Base-by-base conservation (phyloP, 805 yeast genomes). In the Zygoascus biomembranicola region DNA sequence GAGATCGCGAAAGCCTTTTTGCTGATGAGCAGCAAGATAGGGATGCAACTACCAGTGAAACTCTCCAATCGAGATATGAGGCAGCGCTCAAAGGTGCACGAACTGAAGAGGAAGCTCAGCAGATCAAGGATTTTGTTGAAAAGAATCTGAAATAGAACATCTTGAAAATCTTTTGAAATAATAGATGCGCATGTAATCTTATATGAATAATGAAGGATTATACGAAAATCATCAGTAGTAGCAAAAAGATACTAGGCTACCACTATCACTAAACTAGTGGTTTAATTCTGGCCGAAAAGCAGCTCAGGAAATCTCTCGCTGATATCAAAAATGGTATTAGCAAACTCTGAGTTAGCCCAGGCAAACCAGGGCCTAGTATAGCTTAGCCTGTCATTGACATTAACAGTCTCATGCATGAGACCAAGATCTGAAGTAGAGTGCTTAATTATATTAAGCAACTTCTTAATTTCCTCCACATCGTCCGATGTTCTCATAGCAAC, bases 291-390 rank as follows among this genome's bases (percentile, higher is more conserved):
- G 32, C 52, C 52, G 35, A 87, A 84, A 13, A 88, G 77, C 58
- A 87, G 69, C 62, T 85, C 78, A 0, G 95, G 95, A 63, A 85
- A 86, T 50, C 85, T 71, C 54, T 76, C 70, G 1, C 92, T 90
- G 56, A 89, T 69, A 61, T 87, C 84, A 47, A 89, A 66, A n/a
- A 89, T 83, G 0, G 95, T 84, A 67, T 87, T 87, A 19, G 90
- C 96, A 70, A 89, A 87, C 68, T 90, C 96, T 1, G 95, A 82
- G 65, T 89, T 89, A 60, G 95, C 86, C 97, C 97, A 89, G 5
- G 95, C 85, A 72, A 90, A 90, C 97, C 97, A 89, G 2, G 94
- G 79, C 55, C 97, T 72, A 0, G 96, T 86, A 65, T 68, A 90
- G 23, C 58, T 26, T 55, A 54, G 23, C 1, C 71, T 71, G 5